Conservation (phyloP, 176 grass and related monocot species). For the Oryza officinalis region DNA sequence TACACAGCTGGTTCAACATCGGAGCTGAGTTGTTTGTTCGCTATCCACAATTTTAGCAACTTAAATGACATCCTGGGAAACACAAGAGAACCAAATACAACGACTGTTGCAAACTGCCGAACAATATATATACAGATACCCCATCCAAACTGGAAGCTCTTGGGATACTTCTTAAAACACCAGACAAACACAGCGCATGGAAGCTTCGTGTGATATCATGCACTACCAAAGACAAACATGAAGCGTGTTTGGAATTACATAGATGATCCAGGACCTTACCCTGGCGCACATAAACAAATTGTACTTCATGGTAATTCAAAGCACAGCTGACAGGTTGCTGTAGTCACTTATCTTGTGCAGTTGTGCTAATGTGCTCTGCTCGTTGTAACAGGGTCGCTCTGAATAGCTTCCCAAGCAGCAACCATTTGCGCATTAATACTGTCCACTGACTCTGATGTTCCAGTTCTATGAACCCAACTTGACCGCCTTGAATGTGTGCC, state of each 20-base stretch:
- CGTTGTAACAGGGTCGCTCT: background rate
- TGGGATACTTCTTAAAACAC: constrained; percentile 33
- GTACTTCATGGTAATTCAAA: background rate
- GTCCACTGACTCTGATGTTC: constrained; percentile 18
- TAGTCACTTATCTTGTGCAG: background rate
- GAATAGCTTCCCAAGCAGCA: constrained; percentile 2
- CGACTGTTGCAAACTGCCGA: constrained; percentile 9
- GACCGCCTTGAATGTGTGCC: constrained; percentile 51
- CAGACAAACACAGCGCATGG: constrained; percentile 22
- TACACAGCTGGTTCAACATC: background rate
- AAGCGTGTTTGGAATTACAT: constrained; percentile 39
- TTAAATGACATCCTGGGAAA: background rate
- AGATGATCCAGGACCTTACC: constrained; percentile 31
- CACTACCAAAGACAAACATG: constrained; percentile 4
- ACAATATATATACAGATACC: constrained; percentile 44
- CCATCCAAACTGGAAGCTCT: constrained; percentile 22
- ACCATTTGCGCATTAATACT: background rate
- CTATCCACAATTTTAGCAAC: background rate
- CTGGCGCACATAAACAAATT: constrained; percentile 31
- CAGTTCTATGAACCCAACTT: constrained; percentile 49
- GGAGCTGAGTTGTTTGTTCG: background rate
- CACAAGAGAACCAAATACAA: constrained; percentile 8
- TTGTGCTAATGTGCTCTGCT: constrained; percentile 13
- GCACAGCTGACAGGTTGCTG: background rate
- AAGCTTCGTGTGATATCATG: constrained; percentile 19